These are phyloP conservation scores for Penicillium robsamsonii DNA, from an alignment of 495 filamentous ascomycete species.

Conservation along the genomic window DNA sequence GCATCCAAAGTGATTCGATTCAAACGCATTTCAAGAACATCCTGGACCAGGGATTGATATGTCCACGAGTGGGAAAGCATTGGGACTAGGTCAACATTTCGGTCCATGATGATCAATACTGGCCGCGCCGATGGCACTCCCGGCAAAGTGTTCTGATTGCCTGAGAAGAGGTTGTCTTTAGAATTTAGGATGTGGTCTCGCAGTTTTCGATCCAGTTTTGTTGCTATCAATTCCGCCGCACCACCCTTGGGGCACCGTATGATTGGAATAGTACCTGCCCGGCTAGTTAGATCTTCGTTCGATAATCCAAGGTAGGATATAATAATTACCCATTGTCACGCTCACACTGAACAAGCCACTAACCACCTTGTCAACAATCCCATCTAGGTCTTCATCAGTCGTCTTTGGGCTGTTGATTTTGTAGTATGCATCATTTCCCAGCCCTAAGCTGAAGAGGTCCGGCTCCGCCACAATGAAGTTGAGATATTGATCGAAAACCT, in stretches of 20 bases:
- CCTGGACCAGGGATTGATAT: slow-evolving; percentile 93
- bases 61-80: slow-evolving; percentile 99
- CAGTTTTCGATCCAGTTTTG: slow-evolving; percentile 90
- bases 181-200: slow-evolving; percentile 96
- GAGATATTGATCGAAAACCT: slow-evolving; percentile 95
- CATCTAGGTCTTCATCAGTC: slow-evolving; percentile 84
- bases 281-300: not conserved
- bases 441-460: slow-evolving; percentile 89
- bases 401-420: slow-evolving; percentile 90
- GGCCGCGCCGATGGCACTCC: slow-evolving; percentile 72
- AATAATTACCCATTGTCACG: slow-evolving; percentile 82
- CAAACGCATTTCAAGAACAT: slow-evolving; percentile 88
- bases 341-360: slow-evolving; percentile 94
- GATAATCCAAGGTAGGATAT: not conserved
- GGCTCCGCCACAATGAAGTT: slow-evolving; percentile 97
- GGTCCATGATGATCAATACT: slow-evolving; percentile 85
- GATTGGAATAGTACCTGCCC: slow-evolving; percentile 78
- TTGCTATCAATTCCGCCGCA: slow-evolving; percentile 90
- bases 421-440: slow-evolving; percentile 89
- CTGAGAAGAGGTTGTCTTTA: slow-evolving; percentile 89
- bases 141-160: slow-evolving; percentile 46
- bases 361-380: slow-evolving; percentile 83
- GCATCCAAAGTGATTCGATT: slow-evolving; percentile 95
- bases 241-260: slow-evolving; percentile 89
- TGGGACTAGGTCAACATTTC: slow-evolving; percentile 93